Conservation (phyloP, 345 rosid species). For the Iberis pinnata region DNA sequence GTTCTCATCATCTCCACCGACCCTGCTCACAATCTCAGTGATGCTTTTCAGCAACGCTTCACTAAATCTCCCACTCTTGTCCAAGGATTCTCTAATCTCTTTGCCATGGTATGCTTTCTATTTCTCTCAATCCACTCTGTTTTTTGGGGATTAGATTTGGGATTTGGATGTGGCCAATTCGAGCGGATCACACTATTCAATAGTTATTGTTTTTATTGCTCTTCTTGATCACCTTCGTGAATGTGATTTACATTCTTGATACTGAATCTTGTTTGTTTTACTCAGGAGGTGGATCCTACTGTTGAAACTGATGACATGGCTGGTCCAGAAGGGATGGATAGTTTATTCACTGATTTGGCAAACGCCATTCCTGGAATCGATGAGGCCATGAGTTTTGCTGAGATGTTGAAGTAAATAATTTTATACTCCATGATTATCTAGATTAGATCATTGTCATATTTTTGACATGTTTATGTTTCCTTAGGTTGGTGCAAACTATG, state of each 20-base stretch:
- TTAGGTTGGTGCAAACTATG: constrained; percentile 95
- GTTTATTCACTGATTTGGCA: constrained; percentile 80
- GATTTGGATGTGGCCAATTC: too few relatives aligned
- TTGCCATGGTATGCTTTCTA: constrained; percentile 69
- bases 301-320: constrained; percentile 78
- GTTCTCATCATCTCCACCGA: constrained; percentile 98
- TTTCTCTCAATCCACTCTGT: too few relatives aligned
- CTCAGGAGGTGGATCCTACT: constrained; percentile 93
- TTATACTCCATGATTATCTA: neutral
- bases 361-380: constrained; percentile 98
- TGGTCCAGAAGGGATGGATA: constrained; percentile 75
- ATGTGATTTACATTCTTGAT: neutral
- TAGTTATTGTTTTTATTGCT: too few relatives aligned
- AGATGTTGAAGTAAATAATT: constrained; percentile 87
- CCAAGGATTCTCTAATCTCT: constrained; percentile 86
- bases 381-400: constrained; percentile 99
- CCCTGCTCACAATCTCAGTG: constrained; percentile 99
- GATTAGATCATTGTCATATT: too few relatives aligned
- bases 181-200: too few relatives aligned
- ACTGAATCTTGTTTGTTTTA: constrained; percentile 15
- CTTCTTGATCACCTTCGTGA: too few relatives aligned
- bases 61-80: constrained; percentile 81
- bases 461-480: constrained; percentile 13
- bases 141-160: too few relatives aligned
- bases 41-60: constrained; percentile 95